Base-by-base conservation (phyloP, 495 filamentous ascomycete genomes). In the Amphirosellinia nigrospora region DNA sequence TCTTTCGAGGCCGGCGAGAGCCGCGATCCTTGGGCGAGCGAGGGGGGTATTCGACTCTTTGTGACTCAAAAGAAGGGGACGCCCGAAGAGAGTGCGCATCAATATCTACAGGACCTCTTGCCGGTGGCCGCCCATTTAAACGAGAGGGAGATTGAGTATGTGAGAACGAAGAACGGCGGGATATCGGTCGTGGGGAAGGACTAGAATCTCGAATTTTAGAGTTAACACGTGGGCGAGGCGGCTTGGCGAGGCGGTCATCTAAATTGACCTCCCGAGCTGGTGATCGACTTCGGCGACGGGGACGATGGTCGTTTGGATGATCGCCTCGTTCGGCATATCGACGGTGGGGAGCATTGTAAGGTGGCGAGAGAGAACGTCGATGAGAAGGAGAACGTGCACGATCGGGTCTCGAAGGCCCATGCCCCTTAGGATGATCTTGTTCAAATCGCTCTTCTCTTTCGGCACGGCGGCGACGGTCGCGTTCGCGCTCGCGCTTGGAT, bases 81-180 rank as follows among this genome's bases (percentile, higher is more conserved):
- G 76, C 75, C 46, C 71, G 75, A 64, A 77, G 79, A 50, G 83
- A 78, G 46, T 77, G 79, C 32, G 78, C 77, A 45, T 79, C 73
- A 21, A 74, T 77, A 28, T 76, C 77, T 23, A 82, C 53, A 9
- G 68, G 80, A 38, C 79, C 84, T 23, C 74, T 75, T 46, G 71
- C 76, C 48, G 75, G 73, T 26, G 73, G 77, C 58, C 79, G 73
- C 60, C 68, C 75, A 71, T 74, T 73, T 26, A 76, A 77, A 66
- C 71, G 78, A 52, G 75, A 69, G n/a, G 76, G 75, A 19, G 71
- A 78, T 9, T 81, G 78, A 13, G 71, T 75, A 36, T 74, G 80
- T 26, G 82, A 83, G 63, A 74, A 77, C 19, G 83, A 83, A 28
- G 78, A 78, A 60, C 61, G 79, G 46, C 76, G 74, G 48, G 75